Evolutionary conservation across 495 filamentous ascomycete species (phyloP), one percentile per base, ranked within the genome.

Genomic region (Tuber indicum): DNA sequence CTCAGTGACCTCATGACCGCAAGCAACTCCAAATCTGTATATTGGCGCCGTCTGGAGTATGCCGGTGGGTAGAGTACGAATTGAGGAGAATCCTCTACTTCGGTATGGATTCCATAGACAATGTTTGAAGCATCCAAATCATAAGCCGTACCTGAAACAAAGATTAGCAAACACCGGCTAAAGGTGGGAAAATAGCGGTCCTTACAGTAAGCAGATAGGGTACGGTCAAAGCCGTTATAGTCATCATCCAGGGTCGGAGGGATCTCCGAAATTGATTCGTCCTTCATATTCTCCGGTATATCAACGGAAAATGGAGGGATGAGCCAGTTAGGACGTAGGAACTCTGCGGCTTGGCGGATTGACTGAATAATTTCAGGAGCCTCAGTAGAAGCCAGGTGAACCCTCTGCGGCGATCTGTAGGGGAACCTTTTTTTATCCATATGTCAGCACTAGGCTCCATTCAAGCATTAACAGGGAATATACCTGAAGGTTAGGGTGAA

Each of bases 401-500:
- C 85, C 39, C 88, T 88, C 71, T 88, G 88, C 7, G 89, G 83
- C 49, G 87, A 86, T 71, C 89, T 88, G 62, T 93, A 86, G 32
- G 95, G 95, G 43, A 89, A 84, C 45, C 91, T 92, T 72, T 8
- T 75, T 39, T n/a, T 5, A n/a, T 12, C 72, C 73, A 79, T 84
- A 76, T 84, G 82, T 73, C 73, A 75, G 71, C 73, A 77, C 43
- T 71, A 47, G 70, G 70, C 71, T 78, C 79, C 70, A 74, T 42
- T 36, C 43, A 43, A 36, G 66, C 72, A 62, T 73, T 52, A 73
- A 74, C 70, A 72, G 32, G 32, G 41, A 19, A 79, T 87, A 86
- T 86, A 92, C 88, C 93, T 90, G 82, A 97, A 98, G 5, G 90
- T 89, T 26, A 98, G 86, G 77, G 93, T 91, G 83, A 99, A 93